Percentiles rank a stretch among this genome's conserved stretches.
These are phyloP conservation scores for Tuber melanosporum DNA, from an alignment of 495 filamentous ascomycete genomes.

Conservation along the genomic window DNA sequence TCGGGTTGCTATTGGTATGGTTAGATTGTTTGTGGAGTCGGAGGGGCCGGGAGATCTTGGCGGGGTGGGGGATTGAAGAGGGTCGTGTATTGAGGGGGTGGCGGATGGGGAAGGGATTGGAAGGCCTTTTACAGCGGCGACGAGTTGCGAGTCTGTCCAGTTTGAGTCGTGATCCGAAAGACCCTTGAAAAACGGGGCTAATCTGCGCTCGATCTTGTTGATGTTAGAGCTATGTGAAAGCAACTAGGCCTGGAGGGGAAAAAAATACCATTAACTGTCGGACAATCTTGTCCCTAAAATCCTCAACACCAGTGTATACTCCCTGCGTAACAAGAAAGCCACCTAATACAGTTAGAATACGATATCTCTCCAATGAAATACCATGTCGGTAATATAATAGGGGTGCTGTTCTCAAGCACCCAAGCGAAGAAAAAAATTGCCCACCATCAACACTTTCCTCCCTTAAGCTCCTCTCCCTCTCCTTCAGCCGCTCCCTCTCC, in stretches of 20 bases:
- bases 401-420: constrained; percentile 2
- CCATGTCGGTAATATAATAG: background rate
- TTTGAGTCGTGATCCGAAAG: constrained; percentile 79
- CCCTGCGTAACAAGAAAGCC: constrained; percentile 92
- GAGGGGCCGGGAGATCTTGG: constrained; percentile 44
- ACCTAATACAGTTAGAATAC: constrained; percentile 42
- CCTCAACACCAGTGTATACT: constrained; percentile 83
- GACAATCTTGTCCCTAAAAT: constrained; percentile 85
- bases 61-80: constrained; percentile 45
- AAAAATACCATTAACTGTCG: constrained; percentile 79
- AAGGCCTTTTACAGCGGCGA: constrained; percentile 80
- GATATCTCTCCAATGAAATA: constrained; percentile 2
- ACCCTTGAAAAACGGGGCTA: constrained; percentile 93
- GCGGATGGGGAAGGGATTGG: constrained; percentile 78
- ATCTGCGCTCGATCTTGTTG: constrained; percentile 73
- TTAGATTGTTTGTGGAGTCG: constrained; percentile 55
- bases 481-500: constrained; percentile 69
- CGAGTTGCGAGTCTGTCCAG: constrained; percentile 90
- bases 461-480: constrained; percentile 84
- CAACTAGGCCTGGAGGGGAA: constrained; percentile 4
- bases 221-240: constrained; percentile 24
- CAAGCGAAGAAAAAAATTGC: constrained; percentile 16
- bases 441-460: constrained; percentile 82
- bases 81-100: constrained; percentile 62
- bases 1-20: constrained; percentile 62